Evolutionary conservation across 257 asterid species (phyloP).

Genomic region (Galeopsis tetrahit): DNA sequence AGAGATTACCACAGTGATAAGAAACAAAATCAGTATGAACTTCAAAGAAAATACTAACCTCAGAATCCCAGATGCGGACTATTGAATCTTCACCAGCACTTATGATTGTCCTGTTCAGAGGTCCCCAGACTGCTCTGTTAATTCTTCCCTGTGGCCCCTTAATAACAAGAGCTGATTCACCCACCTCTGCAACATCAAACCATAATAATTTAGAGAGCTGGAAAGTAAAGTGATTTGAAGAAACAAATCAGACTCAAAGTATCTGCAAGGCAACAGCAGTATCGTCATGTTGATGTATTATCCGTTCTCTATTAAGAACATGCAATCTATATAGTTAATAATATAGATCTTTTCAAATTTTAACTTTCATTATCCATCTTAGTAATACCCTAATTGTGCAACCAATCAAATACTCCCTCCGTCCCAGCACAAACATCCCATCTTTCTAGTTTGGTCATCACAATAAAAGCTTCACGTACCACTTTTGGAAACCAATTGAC

Average conservation of each 20-base stretch:
- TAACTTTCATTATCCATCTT: background rate
- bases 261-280: background rate
- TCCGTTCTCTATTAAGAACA: background rate
- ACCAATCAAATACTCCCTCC: background rate
- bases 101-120: constrained; percentile 77
- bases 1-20: constrained; percentile 9
- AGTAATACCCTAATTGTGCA: background rate
- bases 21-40: background rate
- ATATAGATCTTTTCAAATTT: background rate
- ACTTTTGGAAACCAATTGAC: too few species aligned
- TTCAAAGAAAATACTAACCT: constrained; percentile 50
- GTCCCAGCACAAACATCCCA: too few species aligned
- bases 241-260: constrained; percentile 13
- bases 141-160: constrained; percentile 92
- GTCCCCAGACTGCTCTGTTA: constrained; percentile 98
- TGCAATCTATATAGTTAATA: background rate
- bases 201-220: constrained; percentile 16
- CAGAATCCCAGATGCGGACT: constrained; percentile 90
- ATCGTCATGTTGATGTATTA: background rate
- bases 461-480: too few species aligned
- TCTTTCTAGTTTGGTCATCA: too few species aligned
- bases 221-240: constrained; percentile 18
- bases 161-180: constrained; percentile 64
- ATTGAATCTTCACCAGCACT: constrained; percentile 90
- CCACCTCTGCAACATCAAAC: constrained; percentile 54